These are phyloP conservation scores for Boehmeria nivea DNA, from an alignment of 306 rosid genomes.

Conservation along the genomic window DNA sequence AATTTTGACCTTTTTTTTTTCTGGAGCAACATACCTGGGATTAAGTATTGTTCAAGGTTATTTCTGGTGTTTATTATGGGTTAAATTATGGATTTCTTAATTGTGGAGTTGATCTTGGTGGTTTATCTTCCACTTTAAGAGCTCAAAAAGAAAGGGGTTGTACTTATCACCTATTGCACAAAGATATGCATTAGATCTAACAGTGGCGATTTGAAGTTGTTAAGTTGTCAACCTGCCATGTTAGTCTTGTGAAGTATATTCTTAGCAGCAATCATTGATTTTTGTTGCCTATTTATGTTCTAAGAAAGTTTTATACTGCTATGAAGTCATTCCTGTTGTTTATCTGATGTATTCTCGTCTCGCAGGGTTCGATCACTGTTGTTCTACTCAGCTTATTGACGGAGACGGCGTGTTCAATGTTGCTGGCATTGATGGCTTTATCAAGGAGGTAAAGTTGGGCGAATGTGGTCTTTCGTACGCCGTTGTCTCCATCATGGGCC, in stretches of 20 bases:
- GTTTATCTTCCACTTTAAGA: too few relatives aligned
- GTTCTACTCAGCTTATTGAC: conserved; percentile 89
- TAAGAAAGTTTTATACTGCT: neutral
- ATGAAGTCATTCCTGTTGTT: neutral
- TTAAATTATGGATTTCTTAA: neutral
- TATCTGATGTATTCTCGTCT: conserved; percentile 28
- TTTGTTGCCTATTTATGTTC: neutral
- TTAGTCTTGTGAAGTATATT: neutral
- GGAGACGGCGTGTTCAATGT: conserved; percentile 84
- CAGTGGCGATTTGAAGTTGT: neutral
- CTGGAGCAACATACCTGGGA: neutral
- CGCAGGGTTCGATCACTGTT: conserved; percentile 41
- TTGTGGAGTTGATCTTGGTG: neutral
- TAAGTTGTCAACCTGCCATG: neutral
- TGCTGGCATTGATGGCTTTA: conserved; percentile 60
- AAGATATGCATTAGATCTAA: neutral
- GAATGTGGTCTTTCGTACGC: conserved; percentile 99
- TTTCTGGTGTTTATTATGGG: neutral
- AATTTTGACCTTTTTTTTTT: too few relatives aligned
- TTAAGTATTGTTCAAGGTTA: neutral
- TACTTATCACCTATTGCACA: neutral
- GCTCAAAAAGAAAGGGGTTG: too few relatives aligned
- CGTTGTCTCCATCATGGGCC: conserved; percentile 94
- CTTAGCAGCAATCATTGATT: neutral
- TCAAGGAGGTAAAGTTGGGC: conserved; percentile 70